Conservation (phyloP, 2,329 filamentous ascomycete species). For the Byssoonygena ceratinophila region DNA sequence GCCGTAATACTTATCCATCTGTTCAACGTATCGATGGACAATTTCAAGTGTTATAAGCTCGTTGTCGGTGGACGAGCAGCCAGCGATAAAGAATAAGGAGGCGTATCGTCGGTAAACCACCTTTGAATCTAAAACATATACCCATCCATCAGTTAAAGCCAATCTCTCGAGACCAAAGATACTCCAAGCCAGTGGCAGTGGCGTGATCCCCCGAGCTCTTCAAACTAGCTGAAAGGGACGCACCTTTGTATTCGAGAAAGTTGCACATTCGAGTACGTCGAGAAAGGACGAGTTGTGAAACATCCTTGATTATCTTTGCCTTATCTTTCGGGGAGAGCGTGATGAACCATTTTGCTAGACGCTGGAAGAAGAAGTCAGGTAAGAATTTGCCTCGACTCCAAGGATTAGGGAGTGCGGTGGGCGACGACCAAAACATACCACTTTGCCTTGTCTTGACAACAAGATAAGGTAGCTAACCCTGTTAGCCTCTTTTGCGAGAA, state of each 20-base stretch:
- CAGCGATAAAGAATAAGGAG: slow-evolving; percentile 97
- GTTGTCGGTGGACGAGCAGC: slow-evolving; percentile 93
- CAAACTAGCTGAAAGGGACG: slow-evolving; percentile 3
- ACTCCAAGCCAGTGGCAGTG: background rate
- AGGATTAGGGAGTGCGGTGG: slow-evolving; percentile 27
- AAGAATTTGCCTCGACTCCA: slow-evolving; percentile 20
- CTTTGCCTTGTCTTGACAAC: slow-evolving; percentile 96
- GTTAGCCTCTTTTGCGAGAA: background rate
- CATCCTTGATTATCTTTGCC: slow-evolving; percentile 99
- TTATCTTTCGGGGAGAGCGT: slow-evolving; percentile 96
- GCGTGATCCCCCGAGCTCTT: background rate
- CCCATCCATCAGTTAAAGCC: slow-evolving; percentile 12
- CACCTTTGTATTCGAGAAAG: slow-evolving; percentile 98
- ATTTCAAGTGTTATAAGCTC: slow-evolving; percentile 97
- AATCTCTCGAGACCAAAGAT: background rate
- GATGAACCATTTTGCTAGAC: slow-evolving; percentile 98
- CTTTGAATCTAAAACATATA: slow-evolving; percentile 63
- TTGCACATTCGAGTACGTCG: slow-evolving; percentile 98
- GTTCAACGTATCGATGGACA: slow-evolving; percentile 97
- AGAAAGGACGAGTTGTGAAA: slow-evolving; percentile 91
- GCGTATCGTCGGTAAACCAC: slow-evolving; percentile 98
- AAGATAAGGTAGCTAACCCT: slow-evolving; percentile 78
- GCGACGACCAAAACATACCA: slow-evolving; percentile 55
- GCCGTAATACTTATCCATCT: slow-evolving; percentile 99
- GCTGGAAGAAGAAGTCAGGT: slow-evolving; percentile 44